Conservation (phyloP, 139 green algal genomes). For the Volvox africanus region DNA sequence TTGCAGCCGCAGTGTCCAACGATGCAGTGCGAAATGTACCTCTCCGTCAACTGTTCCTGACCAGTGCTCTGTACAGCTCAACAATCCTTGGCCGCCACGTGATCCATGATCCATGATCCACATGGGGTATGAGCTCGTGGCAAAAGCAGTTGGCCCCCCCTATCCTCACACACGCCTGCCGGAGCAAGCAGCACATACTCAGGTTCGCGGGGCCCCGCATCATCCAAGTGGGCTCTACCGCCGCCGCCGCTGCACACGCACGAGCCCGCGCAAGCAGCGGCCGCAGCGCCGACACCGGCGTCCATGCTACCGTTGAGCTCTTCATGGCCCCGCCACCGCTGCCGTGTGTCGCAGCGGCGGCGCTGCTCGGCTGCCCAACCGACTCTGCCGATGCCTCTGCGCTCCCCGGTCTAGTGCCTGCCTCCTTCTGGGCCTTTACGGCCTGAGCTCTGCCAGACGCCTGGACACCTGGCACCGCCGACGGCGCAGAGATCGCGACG, state of each 20-base stretch:
- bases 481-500: not conserved
- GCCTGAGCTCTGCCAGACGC: not conserved
- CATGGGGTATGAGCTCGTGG: no score
- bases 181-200: not conserved
- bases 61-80: no score
- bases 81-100: no score
- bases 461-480: not conserved
- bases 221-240: slow-evolving; percentile 22
- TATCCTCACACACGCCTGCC: not conserved
- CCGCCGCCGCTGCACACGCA: not conserved
- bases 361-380: not conserved
- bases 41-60: no score
- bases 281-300: slow-evolving; percentile 24
- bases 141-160: not conserved
- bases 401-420: not conserved
- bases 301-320: slow-evolving; percentile 6
- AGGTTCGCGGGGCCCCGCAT: not conserved
- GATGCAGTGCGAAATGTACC: no score
- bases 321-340: not conserved
- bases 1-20: no score
- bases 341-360: not conserved
- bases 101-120: no score
- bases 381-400: not conserved
- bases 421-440: no score
- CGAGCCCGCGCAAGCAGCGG: slow-evolving; percentile 18